Evolutionary conservation across 441 rosid genomes (phyloP).

Genomic region (Gossypium schwendimanii): DNA sequence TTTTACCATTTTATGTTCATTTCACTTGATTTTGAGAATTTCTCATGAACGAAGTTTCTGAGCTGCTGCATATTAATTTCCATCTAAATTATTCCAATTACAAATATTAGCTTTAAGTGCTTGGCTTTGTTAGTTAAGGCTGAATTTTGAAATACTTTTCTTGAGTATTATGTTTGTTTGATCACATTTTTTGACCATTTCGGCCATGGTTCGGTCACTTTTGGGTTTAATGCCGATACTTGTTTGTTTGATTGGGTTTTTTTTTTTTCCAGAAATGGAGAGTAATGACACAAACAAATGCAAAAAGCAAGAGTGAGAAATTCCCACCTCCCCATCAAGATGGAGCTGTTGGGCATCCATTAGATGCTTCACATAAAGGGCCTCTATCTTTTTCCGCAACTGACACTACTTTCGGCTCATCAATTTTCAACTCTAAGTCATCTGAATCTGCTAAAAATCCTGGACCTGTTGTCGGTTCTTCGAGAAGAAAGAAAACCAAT

Average conservation of each 20-base stretch:
- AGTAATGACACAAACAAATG: constrained; percentile 48
- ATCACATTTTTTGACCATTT: not conserved
- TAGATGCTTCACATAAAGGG: constrained; percentile 35
- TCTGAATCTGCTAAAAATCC: constrained; percentile 32
- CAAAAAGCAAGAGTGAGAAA: constrained; percentile 86
- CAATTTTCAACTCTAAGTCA: constrained; percentile 30
- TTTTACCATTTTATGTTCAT: not conserved
- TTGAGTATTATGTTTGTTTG: not conserved
- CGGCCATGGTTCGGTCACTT: not conserved
- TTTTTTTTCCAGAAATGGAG: constrained; percentile 55
- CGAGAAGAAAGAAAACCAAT: constrained; percentile 36
- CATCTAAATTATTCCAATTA: not conserved
- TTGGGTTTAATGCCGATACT: not conserved
- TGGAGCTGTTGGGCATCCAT: constrained; percentile 67
- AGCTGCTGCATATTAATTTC: not conserved
- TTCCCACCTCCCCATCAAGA: constrained; percentile 96
- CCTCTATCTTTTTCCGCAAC: constrained; percentile 37
- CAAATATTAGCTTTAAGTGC: not conserved
- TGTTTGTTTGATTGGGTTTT: not conserved
- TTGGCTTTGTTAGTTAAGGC: not conserved
- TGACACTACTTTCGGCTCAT: constrained; percentile 37
- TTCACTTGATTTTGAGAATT: not conserved
- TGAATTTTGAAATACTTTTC: not conserved
- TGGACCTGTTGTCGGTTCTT: constrained; percentile 32
- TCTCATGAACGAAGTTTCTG: not conserved